Conservation (phyloP, 768 basidiomycete species). For the Ramaria rubella region DNA sequence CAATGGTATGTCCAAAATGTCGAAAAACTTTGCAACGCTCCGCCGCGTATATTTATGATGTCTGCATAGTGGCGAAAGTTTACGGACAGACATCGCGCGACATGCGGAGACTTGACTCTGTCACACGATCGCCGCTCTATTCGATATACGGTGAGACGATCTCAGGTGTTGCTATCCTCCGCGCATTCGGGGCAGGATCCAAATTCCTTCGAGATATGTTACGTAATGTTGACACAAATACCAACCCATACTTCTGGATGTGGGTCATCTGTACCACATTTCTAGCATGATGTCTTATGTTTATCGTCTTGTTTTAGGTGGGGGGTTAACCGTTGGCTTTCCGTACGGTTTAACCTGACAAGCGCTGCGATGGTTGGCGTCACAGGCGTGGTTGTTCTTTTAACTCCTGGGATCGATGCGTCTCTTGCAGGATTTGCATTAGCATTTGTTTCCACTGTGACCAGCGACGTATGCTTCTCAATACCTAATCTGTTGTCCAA, state of each 20-base stretch:
- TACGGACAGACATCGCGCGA: constrained; percentile 79
- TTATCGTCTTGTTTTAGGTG: constrained; percentile 24
- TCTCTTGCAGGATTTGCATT: constrained; percentile 82
- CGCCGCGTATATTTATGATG: constrained; percentile 23
- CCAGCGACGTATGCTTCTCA: constrained; percentile 45
- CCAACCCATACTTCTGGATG: constrained; percentile 85
- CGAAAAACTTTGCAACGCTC: constrained; percentile 29
- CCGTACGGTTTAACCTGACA: constrained; percentile 78
- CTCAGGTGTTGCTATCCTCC: constrained; percentile 46
- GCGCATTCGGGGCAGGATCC: constrained; percentile 84
- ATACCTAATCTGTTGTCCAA: too few relatives aligned
- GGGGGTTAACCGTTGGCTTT: constrained; percentile 81
- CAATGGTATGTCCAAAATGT: constrained; percentile 46
- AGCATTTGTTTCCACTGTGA: constrained; percentile 74
- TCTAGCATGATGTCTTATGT: neutral
- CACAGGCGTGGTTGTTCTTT: constrained; percentile 59
- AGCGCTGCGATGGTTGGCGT: constrained; percentile 67
- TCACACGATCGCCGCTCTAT: constrained; percentile 45
- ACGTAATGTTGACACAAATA: constrained; percentile 67
- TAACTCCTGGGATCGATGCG: constrained; percentile 68
- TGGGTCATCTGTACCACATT: constrained; percentile 41
- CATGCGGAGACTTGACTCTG: constrained; percentile 31
- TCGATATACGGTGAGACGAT: constrained; percentile 50
- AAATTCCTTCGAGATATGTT: constrained; percentile 84
- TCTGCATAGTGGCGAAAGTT: constrained; percentile 29